These are phyloP conservation scores for Penicillium sp. DNA, from an alignment of 2,329 filamentous ascomycete species.

Conservation along the genomic window DNA sequence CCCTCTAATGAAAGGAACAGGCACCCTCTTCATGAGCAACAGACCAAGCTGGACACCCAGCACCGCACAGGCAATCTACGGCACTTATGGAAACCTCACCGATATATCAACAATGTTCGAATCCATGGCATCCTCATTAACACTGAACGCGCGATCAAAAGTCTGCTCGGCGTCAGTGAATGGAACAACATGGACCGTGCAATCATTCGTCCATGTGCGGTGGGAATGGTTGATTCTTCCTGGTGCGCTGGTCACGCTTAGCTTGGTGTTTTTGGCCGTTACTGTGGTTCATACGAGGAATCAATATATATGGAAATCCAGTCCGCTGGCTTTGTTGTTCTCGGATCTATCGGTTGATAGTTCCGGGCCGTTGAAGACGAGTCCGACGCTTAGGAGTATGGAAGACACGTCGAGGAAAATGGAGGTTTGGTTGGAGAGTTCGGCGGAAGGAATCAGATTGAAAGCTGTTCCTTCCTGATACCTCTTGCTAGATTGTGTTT, in stretches of 20 bases:
- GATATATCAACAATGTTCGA: conserved; percentile 19
- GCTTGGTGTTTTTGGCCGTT: conserved; percentile 48
- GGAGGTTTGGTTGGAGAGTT: conserved; percentile 23
- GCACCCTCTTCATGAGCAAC: conserved; percentile 17
- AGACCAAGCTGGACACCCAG: conserved; percentile 21
- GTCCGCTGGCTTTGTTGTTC: conserved; percentile 23
- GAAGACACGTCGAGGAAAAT: conserved; percentile 22
- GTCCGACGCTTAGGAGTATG: conserved; percentile 22
- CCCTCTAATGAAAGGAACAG: conserved; percentile 18
- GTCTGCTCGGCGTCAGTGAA: conserved; percentile 14
- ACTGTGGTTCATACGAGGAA: conserved; percentile 34
- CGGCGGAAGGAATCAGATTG: conserved; percentile 15
- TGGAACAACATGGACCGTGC: conserved; percentile 19
- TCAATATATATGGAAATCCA: conserved; percentile 29
- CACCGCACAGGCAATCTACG: conserved; percentile 20
- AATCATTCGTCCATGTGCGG: conserved; percentile 22
- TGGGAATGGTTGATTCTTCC: conserved; percentile 27
- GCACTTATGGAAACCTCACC: conserved; percentile 18
- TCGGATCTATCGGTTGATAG: conserved; percentile 21
- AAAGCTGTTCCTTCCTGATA: conserved; percentile 11
- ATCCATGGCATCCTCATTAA: conserved; percentile 18
- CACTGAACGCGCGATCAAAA: conserved; percentile 19
- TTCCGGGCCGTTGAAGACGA: conserved; percentile 3
- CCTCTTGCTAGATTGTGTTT: not conserved
- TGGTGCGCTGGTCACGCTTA: conserved; percentile 40